Conservation (phyloP, 345 rosid species). For the Boechera retrofracta region DNA sequence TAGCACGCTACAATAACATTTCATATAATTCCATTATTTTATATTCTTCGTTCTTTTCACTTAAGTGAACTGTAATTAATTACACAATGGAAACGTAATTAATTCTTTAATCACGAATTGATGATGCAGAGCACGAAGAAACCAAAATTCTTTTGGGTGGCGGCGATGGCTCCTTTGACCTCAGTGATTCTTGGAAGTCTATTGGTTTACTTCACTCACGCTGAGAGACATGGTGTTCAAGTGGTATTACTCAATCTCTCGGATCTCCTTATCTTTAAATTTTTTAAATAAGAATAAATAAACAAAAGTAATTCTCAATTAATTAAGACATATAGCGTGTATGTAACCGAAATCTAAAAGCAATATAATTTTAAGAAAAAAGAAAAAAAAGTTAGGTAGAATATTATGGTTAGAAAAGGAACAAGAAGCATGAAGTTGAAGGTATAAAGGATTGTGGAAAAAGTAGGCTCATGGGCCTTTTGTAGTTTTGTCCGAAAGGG, state of each 20-base stretch:
- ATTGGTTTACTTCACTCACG: slow-evolving; percentile 81
- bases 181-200: slow-evolving; percentile 85
- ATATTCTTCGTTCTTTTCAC: slow-evolving; percentile 17
- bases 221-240: slow-evolving; percentile 93
- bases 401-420: slow-evolving; percentile 33
- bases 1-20: slow-evolving; percentile 26
- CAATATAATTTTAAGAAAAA: not conserved
- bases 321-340: slow-evolving; percentile 5
- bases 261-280: not conserved
- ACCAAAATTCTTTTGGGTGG: slow-evolving; percentile 81
- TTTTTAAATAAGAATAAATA: not conserved
- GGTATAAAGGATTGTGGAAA: slow-evolving; percentile 15
- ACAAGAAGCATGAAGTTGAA: slow-evolving; percentile 35
- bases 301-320: not conserved
- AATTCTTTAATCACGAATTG: not conserved
- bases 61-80: not conserved
- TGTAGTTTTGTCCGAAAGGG: slow-evolving; percentile 9
- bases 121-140: slow-evolving; percentile 71
- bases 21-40: slow-evolving; percentile 2
- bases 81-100: not conserved
- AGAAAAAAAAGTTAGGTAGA: slow-evolving; percentile 3
- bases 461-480: slow-evolving; percentile 28
- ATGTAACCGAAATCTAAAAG: not conserved
- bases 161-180: slow-evolving; percentile 90
- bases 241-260: slow-evolving; percentile 57